Evolutionary conservation across 116 monocot species (phyloP).

Genomic region (Papilionanthe hybrid): DNA sequence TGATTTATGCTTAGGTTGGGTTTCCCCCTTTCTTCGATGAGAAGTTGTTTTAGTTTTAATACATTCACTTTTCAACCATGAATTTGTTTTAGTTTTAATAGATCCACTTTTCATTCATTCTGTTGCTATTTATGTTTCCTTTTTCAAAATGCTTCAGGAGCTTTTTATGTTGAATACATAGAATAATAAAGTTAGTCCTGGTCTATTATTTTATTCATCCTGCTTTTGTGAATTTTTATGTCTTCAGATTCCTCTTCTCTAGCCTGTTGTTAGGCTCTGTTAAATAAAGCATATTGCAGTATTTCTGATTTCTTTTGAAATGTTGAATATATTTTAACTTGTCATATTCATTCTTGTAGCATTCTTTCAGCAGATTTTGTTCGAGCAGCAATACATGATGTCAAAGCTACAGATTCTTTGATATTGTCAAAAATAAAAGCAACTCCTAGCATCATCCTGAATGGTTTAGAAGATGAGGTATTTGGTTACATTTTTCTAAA

Average conservation of each 20-base stretch:
- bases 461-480: slow-evolving; percentile 63
- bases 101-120: background rate
- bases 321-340: slow-evolving; percentile 32
- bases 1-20: background rate
- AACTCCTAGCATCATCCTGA: slow-evolving; percentile 28
- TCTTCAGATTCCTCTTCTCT: background rate
- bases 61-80: background rate
- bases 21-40: background rate
- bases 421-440: slow-evolving; percentile 61
- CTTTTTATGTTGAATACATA: background rate
- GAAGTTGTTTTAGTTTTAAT: background rate
- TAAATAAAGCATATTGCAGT: background rate
- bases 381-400: slow-evolving; percentile 68
- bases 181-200: background rate
- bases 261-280: background rate
- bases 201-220: background rate
- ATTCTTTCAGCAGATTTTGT: slow-evolving; percentile 99
- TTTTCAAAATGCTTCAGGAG: background rate
- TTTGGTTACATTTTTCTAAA: slow-evolving; percentile 6
- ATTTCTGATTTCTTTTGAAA: slow-evolving; percentile 10
- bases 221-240: background rate
- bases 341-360: slow-evolving; percentile 78
- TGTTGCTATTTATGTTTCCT: background rate
- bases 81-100: background rate
- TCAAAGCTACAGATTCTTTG: slow-evolving; percentile 46